Evolutionary conservation across 371 early-diverging fungal species (phyloP).

Genomic region (Mortierella sp.): DNA sequence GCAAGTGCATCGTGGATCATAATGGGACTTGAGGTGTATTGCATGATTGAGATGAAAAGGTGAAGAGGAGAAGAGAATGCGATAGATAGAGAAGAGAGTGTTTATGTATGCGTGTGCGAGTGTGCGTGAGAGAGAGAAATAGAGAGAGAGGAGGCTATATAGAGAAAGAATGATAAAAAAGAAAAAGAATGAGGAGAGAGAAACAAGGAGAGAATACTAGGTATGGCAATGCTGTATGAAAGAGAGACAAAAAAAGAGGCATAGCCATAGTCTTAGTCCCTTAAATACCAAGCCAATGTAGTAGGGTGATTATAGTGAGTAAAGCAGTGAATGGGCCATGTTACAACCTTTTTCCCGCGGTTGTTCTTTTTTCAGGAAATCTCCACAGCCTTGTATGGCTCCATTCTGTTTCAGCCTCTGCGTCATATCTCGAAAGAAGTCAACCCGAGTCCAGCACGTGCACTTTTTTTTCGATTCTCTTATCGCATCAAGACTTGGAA

Average conservation of each 20-base stretch:
- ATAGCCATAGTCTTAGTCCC: not conserved
- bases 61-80: not conserved
- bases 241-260: not conserved
- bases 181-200: not conserved
- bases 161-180: not conserved
- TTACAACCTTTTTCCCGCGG: not conserved
- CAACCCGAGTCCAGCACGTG: not conserved
- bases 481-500: not conserved
- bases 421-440: not conserved
- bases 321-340: not conserved
- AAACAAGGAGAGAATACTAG: not conserved
- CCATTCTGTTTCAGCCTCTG: not conserved
- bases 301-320: no score
- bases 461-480: not conserved
- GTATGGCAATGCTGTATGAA: not conserved
- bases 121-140: not conserved
- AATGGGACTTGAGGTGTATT: not conserved
- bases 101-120: not conserved
- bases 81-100: not conserved
- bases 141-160: not conserved
- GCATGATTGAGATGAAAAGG: not conserved
- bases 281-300: not conserved
- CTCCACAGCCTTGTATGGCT: not conserved
- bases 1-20: not conserved
- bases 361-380: not conserved